Evolutionary conservation across 257 asterid species (phyloP).

Genomic region (Ocimum tenuiflorum): DNA sequence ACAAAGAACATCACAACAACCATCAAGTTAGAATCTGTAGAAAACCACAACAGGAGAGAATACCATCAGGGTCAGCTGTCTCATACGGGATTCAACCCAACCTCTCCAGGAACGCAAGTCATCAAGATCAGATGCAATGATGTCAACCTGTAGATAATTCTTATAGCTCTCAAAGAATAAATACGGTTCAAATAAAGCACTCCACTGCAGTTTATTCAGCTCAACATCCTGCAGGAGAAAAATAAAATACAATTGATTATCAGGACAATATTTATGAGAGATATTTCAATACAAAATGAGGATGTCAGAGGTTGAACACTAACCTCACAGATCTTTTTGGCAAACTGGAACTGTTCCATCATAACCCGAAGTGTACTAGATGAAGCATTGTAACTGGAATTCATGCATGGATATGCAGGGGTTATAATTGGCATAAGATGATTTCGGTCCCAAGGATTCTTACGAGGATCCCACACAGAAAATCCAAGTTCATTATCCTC

Average conservation of each 20-base stretch:
- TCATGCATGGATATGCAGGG: conserved; percentile 99
- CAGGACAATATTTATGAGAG: neutral
- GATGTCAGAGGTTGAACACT: conserved; percentile 1
- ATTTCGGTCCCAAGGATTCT: conserved; percentile 74
- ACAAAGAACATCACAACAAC: neutral
- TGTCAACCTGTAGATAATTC: conserved; percentile 81
- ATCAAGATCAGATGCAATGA: conserved; percentile 70
- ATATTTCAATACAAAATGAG: neutral
- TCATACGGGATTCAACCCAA: conserved; percentile 94
- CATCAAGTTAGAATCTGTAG: neutral
- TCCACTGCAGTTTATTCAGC: conserved; percentile 68
- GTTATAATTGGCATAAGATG: conserved; percentile 97
- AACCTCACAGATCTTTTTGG: conserved; percentile 76
- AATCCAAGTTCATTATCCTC: conserved; percentile 84
- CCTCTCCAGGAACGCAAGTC: conserved; percentile 97
- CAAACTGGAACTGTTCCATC: conserved; percentile 80
- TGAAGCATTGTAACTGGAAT: conserved; percentile 94
- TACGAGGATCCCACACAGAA: conserved; percentile 91
- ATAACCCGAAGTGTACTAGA: conserved; percentile 86
- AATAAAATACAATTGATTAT: conserved; percentile 11
- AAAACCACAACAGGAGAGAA: conserved; percentile 21
- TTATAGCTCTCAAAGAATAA: conserved; percentile 80
- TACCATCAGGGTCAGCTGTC: conserved; percentile 91
- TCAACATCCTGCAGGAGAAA: conserved; percentile 69
- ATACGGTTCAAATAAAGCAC: conserved; percentile 74